Evolutionary conservation across 805 yeast species (phyloP), one percentile per base, ranked within the genome.

Genomic region (Wickerhamomyces silvicola): DNA sequence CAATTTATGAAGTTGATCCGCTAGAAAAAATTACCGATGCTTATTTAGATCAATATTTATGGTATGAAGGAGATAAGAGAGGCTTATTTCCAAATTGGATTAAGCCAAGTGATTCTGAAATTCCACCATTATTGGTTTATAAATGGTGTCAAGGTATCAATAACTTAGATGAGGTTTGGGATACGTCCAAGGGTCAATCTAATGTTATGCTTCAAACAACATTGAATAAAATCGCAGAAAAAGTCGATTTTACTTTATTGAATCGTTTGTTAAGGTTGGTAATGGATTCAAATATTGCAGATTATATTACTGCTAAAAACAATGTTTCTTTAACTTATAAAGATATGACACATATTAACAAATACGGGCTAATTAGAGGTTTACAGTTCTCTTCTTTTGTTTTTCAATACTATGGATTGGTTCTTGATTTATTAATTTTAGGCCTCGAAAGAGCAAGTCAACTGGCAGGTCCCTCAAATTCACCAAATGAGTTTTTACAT

Each of bases 1-100:
- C 98, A 0, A 90, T 87, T 1, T 88, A 86, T 49, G 72, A 81
- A 9, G 70, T 92, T 11, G 97, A 90, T 51, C 95, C 97, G 0
- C 58, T 87, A 25, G 99, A 92, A 56, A 92, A 88, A 52, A 85
- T 92, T 31, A 87, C 96, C 0, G 99, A 92, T 60, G 96, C 97
- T 0, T 92, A 90, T 45, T 59, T 92, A 24, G 97, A 90, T 50
- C 98, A 92, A 50, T 92, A 90, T 47, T 61, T 92, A 27, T 92
- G 97, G 96, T 90, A 82, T 57, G 97, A 92, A 52, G 90, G 92
- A 8, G 95, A 85, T 33, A 78, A 82, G 52, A 62, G 96, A 37
- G 75, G 78, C 7, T 58, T 92, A 18, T 92, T 92, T 59, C 99
- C 99, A 4, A 81, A 79, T 52, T 92, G 98, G 98, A 70, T 92